phyloP scores from a whole-genome alignment of 2,329 filamentous ascomycete species.

The Grosmannia serpens region DNA sequence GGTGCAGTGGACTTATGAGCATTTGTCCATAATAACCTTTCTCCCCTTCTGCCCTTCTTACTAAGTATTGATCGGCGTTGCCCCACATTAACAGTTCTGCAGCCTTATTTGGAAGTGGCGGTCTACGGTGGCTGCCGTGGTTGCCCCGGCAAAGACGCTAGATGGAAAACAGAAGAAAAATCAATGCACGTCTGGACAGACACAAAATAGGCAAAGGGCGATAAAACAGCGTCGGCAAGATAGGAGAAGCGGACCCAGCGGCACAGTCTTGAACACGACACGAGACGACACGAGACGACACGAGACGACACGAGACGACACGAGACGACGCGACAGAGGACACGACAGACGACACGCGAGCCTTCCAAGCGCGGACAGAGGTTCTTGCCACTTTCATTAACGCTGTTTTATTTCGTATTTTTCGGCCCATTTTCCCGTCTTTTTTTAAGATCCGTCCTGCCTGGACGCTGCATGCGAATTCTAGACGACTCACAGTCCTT shows the following conservation, averaged over 20 bases:
- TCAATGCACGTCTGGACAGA: background rate
- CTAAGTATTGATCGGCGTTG: too few species aligned
- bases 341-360: background rate
- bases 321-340: background rate
- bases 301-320: background rate
- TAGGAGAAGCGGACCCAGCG: background rate
- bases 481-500: background rate
- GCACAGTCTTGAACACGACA: background rate
- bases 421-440: background rate
- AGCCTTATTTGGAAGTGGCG: background rate
- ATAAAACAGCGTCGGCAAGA: background rate
- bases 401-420: background rate
- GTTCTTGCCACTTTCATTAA: background rate
- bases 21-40: too few species aligned
- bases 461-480: background rate
- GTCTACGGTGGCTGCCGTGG: background rate
- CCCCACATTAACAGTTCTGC: background rate
- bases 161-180: background rate
- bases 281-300: too few species aligned
- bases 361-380: too few species aligned
- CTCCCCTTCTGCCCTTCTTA: too few species aligned
- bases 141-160: slow-evolving; percentile 2
- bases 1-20: too few species aligned
- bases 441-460: background rate
- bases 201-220: background rate